A percentile compares a stretch with the other conserved stretches of the same genome.
phyloP scores from a whole-genome alignment of 1,284 basidiomycete genomes.

The Melampsora abietis-canadensis region DNA sequence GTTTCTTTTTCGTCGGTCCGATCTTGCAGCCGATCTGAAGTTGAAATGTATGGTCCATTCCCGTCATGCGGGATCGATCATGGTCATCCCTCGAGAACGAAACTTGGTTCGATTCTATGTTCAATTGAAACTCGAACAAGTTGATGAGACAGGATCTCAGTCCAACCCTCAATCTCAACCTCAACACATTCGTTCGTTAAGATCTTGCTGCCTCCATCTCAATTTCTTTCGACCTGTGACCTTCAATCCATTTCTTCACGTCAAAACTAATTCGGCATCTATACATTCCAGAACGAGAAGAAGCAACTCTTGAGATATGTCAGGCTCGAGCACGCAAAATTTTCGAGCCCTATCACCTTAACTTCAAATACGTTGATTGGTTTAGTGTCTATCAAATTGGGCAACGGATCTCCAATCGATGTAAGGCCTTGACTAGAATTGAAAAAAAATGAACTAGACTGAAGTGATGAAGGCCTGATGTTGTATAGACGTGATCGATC shows the following conservation, averaged over 20 bases:
- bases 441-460: neutral
- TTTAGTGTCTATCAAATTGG: constrained; percentile 54
- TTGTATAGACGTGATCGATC: constrained; percentile 49
- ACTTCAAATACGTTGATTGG: constrained; percentile 54
- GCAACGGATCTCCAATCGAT: constrained; percentile 45
- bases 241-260: neutral
- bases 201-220: neutral
- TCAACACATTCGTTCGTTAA: neutral
- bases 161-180: constrained; percentile 13
- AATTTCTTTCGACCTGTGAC: neutral
- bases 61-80: constrained; percentile 50
- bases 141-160: constrained; percentile 44
- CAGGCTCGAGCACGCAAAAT: constrained; percentile 54
- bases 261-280: neutral
- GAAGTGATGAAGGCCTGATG: constrained; percentile 44
- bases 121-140: constrained; percentile 48
- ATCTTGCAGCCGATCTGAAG: constrained; percentile 45
- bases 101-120: constrained; percentile 52
- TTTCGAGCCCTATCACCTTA: constrained; percentile 54
- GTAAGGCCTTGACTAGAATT: constrained; percentile 45
- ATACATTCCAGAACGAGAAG: constrained; percentile 46
- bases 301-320: constrained; percentile 53
- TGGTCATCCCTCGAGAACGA: constrained; percentile 52
- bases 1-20: neutral
- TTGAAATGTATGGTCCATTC: constrained; percentile 52